Percentiles rank a stretch among this genome's conserved stretches.
These are phyloP conservation scores for Leccinum glutinopallens DNA, from an alignment of 1,284 basidiomycete species.

Conservation along the genomic window DNA sequence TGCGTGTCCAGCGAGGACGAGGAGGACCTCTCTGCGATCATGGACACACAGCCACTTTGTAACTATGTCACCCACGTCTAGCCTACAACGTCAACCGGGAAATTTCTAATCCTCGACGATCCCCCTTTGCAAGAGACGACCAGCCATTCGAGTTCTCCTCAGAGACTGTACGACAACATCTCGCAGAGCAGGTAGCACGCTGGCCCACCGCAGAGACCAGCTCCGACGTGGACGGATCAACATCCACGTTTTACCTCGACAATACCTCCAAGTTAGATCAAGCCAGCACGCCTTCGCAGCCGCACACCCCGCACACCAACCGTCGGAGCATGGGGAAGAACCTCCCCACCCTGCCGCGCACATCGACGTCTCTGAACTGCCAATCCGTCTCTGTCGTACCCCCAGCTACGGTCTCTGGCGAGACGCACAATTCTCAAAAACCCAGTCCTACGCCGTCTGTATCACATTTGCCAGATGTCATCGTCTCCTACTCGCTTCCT, in stretches of 20 bases:
- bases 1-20: conserved; percentile 80
- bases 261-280: conserved; percentile 8
- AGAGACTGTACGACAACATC: conserved; percentile 58
- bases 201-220: conserved; percentile 28
- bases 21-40: conserved; percentile 76
- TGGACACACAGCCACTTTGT: background rate
- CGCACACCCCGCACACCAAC: background rate
- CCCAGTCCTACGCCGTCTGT: conserved; percentile 14
- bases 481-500: conserved; percentile 16
- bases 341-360: conserved; percentile 42
- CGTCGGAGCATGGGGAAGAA: no score
- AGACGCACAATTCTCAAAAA: background rate
- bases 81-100: conserved; percentile 30
- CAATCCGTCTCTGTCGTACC: conserved; percentile 25
- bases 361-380: conserved; percentile 47
- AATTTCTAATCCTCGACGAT: conserved; percentile 61
- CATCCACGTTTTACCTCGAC: conserved; percentile 60
- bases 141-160: conserved; percentile 53
- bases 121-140: conserved; percentile 60
- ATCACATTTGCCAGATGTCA: conserved; percentile 15
- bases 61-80: conserved; percentile 18
- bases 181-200: conserved; percentile 47
- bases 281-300: background rate
- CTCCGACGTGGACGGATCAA: conserved; percentile 43
- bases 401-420: background rate